Evolutionary conservation across 768 basidiomycete species (phyloP).

Genomic region (Phanerodontia chrysosporium): DNA sequence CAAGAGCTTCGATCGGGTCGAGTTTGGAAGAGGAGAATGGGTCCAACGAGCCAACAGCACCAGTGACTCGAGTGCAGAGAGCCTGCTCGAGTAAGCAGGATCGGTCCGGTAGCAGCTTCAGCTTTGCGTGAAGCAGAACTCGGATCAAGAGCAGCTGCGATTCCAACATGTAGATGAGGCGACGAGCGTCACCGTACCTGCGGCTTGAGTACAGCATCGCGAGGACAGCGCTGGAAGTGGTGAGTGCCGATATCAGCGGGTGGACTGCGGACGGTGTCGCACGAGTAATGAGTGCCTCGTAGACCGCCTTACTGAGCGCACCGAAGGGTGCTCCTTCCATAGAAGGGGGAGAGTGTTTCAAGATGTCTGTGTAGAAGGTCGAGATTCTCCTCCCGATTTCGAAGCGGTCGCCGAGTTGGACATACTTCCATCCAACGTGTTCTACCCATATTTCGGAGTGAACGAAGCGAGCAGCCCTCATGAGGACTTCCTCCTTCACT

Average conservation of each 20-base stretch:
- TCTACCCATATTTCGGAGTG: conserved; percentile 88
- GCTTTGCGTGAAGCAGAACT: conserved; percentile 62
- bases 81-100: conserved; percentile 71
- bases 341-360: conserved; percentile 57
- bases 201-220: conserved; percentile 56
- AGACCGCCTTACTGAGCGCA: conserved; percentile 55
- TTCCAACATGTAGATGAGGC: conserved; percentile 65
- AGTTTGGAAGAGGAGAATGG: conserved; percentile 40
- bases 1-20: conserved; percentile 74
- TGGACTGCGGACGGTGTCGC: conserved; percentile 78
- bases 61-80: conserved; percentile 59
- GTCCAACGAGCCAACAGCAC: conserved; percentile 42
- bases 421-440: conserved; percentile 83
- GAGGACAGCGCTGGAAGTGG: conserved; percentile 55
- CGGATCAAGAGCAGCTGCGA: conserved; percentile 60
- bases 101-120: conserved; percentile 25
- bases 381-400: conserved; percentile 72
- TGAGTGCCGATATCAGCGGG: conserved; percentile 71
- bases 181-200: conserved; percentile 64
- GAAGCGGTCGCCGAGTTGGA: conserved; percentile 75
- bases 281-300: conserved; percentile 68
- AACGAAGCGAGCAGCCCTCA: conserved; percentile 73
- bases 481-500: conserved; percentile 80
- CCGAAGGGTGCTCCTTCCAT: conserved; percentile 55
- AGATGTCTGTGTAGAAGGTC: conserved; percentile 60